These are phyloP conservation scores for Metschnikowia vanudenii DNA, from an alignment of 805 yeast genomes.

Conservation along the genomic window DNA sequence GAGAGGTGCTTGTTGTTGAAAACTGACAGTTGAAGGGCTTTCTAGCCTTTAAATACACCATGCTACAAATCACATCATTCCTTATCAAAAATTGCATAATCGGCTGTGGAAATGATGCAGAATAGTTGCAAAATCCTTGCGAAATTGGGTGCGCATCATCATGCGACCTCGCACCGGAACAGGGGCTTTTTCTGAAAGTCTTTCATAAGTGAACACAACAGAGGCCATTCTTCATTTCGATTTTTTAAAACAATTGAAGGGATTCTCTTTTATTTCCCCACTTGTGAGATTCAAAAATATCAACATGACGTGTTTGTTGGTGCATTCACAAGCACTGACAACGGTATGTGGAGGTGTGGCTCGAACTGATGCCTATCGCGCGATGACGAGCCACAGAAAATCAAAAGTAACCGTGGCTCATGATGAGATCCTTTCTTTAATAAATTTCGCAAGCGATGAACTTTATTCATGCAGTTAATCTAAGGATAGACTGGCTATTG, in stretches of 20 bases:
- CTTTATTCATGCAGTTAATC: too few species aligned
- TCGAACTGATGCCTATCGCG: neutral
- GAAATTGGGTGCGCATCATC: neutral
- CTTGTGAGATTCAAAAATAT: too few species aligned
- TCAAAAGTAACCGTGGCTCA: neutral
- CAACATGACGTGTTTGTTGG: neutral
- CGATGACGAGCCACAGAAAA: neutral
- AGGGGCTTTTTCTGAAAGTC: too few species aligned
- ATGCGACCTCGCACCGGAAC: conserved; percentile 2
- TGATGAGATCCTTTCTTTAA: too few species aligned
- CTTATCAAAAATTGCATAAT: neutral
- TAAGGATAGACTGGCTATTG: too few species aligned
- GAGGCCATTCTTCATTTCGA: too few species aligned
- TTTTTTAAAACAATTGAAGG: neutral
- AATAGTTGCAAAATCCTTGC: neutral
- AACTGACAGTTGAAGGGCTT: neutral
- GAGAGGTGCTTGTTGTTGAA: neutral
- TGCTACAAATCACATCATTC: neutral
- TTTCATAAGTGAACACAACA: too few species aligned
- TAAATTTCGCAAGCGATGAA: too few species aligned
- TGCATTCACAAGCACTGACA: neutral
- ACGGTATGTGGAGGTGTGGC: conserved; percentile 1
- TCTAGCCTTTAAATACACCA: neutral
- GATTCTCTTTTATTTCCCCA: too few species aligned
- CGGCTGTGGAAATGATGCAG: neutral